These are phyloP conservation scores for Pseudogymnoascus sp. DNA, from an alignment of 2,329 filamentous ascomycete genomes.

Conservation along the genomic window DNA sequence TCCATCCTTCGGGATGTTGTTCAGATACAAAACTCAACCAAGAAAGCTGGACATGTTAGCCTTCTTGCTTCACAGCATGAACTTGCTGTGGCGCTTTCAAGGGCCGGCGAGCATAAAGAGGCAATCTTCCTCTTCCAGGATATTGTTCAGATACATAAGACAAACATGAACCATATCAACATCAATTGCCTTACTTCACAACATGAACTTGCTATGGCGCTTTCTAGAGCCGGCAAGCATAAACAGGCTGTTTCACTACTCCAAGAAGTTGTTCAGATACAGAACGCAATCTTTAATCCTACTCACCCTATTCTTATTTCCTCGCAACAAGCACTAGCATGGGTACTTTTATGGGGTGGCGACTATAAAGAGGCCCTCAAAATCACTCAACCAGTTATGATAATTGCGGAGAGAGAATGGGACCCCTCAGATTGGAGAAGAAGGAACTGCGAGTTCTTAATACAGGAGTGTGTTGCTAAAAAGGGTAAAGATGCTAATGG, in stretches of 20 bases:
- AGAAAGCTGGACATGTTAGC: not conserved
- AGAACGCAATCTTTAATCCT: not conserved
- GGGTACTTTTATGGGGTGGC: not conserved
- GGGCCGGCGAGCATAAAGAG: slow-evolving; percentile 4
- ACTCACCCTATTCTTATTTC: slow-evolving; percentile 8
- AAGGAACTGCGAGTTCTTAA: not conserved
- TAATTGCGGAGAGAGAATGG: not conserved
- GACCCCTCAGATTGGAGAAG: not conserved
- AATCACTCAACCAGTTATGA: not conserved
- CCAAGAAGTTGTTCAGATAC: slow-evolving; percentile 7
- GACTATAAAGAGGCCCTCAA: not conserved
- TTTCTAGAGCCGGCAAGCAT: not conserved
- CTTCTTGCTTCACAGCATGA: slow-evolving; percentile 11
- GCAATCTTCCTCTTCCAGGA: slow-evolving; percentile 7
- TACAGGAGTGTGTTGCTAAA: not conserved
- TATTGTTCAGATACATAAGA: not conserved
- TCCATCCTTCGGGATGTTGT: not conserved
- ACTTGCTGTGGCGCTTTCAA: not conserved
- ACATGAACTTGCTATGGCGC: not conserved
- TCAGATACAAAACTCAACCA: not conserved
- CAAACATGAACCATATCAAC: not conserved
- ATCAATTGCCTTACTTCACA: not conserved
- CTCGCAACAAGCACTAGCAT: slow-evolving; percentile 14
- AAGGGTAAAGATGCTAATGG: not conserved
- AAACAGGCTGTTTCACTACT: slow-evolving; percentile 5